These are phyloP conservation scores for Pinus tabuliformis DNA, from an alignment of 75 land plant genomes.

Conservation along the genomic window DNA sequence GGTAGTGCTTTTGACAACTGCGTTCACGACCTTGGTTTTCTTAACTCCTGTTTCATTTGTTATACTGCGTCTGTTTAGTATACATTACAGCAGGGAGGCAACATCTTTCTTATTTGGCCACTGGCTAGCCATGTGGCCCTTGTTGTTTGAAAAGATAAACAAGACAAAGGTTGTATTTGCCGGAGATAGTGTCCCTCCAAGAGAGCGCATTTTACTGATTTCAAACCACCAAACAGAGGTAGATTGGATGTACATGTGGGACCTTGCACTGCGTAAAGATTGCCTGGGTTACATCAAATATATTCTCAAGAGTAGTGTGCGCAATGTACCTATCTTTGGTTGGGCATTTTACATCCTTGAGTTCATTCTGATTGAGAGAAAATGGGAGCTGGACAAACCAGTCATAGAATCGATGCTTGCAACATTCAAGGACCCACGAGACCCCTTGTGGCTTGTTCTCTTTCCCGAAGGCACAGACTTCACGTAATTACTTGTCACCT, in stretches of 20 bases:
- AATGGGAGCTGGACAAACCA: slow-evolving; percentile 81
- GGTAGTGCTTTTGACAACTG: slow-evolving; percentile 44
- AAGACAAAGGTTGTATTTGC: slow-evolving; percentile 78
- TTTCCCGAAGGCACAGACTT: slow-evolving; percentile 99
- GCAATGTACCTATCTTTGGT: slow-evolving; percentile 91
- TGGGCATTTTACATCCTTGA: slow-evolving; percentile 90
- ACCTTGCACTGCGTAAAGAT: slow-evolving; percentile 82
- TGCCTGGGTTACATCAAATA: slow-evolving; percentile 80
- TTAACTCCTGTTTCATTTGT: slow-evolving; percentile 44
- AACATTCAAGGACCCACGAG: slow-evolving; percentile 55
- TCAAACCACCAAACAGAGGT: slow-evolving; percentile 96
- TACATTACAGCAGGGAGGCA: slow-evolving; percentile 61
- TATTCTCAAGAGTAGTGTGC: slow-evolving; percentile 85
- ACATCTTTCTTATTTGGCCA: slow-evolving; percentile 64
- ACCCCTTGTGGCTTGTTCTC: slow-evolving; percentile 84
- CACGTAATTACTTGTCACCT: slow-evolving; percentile 51
- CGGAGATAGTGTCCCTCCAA: slow-evolving; percentile 70
- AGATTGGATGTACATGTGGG: slow-evolving; percentile 99
- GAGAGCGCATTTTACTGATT: slow-evolving; percentile 73
- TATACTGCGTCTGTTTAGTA: slow-evolving; percentile 62
- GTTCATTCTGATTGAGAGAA: slow-evolving; percentile 82
- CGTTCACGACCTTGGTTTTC: slow-evolving; percentile 62
- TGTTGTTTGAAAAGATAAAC: slow-evolving; percentile 90
- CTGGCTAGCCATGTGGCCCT: slow-evolving; percentile 97
- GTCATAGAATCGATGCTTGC: slow-evolving; percentile 58